Conservation (phyloP, 371 early-diverging fungal species). For the Parasitella parasitica region DNA sequence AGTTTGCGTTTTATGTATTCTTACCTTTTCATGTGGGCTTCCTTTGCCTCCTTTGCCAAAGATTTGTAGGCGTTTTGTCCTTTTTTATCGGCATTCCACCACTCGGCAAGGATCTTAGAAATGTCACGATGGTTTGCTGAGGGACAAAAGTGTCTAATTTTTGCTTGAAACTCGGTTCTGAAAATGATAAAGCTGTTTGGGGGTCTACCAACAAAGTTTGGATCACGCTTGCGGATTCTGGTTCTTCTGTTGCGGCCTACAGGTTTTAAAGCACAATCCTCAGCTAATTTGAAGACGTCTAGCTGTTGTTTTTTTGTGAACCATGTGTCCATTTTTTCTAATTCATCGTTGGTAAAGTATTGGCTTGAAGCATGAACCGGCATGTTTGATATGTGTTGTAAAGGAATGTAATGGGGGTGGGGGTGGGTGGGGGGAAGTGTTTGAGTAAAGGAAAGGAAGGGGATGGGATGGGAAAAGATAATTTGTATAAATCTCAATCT, state of each 20-base stretch:
- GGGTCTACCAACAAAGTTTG: constrained; percentile 48
- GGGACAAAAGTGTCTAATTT: constrained; percentile 56
- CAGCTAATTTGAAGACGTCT: constrained; percentile 11
- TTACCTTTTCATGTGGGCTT: constrained; percentile 57
- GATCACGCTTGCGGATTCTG: constrained; percentile 21
- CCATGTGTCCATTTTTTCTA: neutral
- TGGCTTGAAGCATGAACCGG: neutral
- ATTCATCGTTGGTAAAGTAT: neutral
- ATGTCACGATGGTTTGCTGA: constrained; percentile 69
- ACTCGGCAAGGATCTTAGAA: constrained; percentile 63
- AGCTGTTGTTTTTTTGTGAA: constrained; percentile 7
- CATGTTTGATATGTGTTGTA: neutral
- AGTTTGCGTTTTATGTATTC: constrained; percentile 10
- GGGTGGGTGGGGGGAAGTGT: too few relatives aligned
- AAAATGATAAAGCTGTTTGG: constrained; percentile 64
- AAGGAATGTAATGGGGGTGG: constrained; percentile 9
- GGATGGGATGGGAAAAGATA: neutral
- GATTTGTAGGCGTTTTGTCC: constrained; percentile 56
- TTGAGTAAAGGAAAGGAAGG: constrained; percentile 9
- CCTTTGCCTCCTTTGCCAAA: constrained; percentile 55
- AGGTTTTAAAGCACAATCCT: neutral
- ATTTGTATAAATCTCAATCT: neutral
- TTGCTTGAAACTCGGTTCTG: constrained; percentile 62
- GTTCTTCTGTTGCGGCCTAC: constrained; percentile 15
- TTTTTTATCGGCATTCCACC: constrained; percentile 57